Base-by-base conservation (phyloP, 306 rosid species). In the Vigna unguiculata region DNA sequence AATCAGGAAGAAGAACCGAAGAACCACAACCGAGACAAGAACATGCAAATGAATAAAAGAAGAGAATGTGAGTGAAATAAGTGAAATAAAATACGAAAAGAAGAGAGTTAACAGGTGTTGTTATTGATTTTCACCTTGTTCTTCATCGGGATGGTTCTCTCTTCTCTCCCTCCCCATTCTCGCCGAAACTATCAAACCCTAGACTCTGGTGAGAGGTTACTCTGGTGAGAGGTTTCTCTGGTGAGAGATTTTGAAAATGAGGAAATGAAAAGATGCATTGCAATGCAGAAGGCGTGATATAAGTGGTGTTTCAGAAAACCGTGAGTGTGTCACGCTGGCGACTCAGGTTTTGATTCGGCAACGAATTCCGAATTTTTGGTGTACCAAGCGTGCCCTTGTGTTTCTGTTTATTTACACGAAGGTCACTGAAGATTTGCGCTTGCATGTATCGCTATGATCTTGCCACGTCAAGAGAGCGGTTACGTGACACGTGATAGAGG, bases 141-240 rank as follows among this genome's bases (percentile, higher is more conserved):
- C 75, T 45, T 83, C 40, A 1, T n/a, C 13, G 9, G 4, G 38
- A 16, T 7, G 19, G 38, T 55, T n/a, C 38, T 24, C 69, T 41
- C 67, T 28, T 24, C 52, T 38, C 0, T 21, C 66, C 38, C 82
- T 66, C 10, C 24, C 80, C 87, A 80, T 84, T 28, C 69, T 21
- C 4, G 48, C 21, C 0, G 46, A 43, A 47, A 40, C 48, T 16
- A 57, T 2, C 28, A 80, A 84, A 76, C 82, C 82, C 85, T 80
- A 84, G 25, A 75, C 12, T 46, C 24, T 6, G 9, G 9, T 10
- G 51, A 74, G 32, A 77, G 52, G 30, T 60, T 64, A 62, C n/a
- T 60, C 10, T 7, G 0, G 9, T 36, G 51, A 74, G 32, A 77
- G 52, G 30, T 60, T 64, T 69, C n/a, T 60, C 10, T 7, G 0